Evolutionary conservation across 495 filamentous ascomycete species (phyloP), one percentile per base, ranked within the genome.

Genomic region (Rostrohypoxylon terebratum): DNA sequence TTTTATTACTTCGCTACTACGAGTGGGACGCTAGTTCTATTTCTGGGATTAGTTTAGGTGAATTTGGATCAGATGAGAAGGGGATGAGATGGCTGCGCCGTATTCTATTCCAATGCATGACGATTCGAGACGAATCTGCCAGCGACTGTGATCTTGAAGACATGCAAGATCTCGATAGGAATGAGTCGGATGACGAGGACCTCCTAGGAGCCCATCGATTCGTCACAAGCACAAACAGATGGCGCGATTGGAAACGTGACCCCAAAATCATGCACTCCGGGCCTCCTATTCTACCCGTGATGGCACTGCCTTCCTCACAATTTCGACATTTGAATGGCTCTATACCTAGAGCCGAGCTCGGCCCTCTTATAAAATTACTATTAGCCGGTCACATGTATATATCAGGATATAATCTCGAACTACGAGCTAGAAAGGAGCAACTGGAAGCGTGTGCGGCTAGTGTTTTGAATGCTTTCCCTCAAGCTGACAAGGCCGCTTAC

Each of bases 31-130:
- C 1, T 13, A 38, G 9, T 38, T 10, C 36, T 38, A 13, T 38
- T 13, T 3, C 36, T 8, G 7, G 36, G 36, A 38, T 9, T 38
- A 38, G 36, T 13, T 9, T 13, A 10, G 36, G 36, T 11, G 36
- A 13, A 10, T 38, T 38, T 38, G 13, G 36, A 10, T 38, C 36
- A 9, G 36, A 38, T 10, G 36, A 38, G 36, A 38, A 38, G 36
- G 36, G 36, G 36, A 38, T 38, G 36, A 38, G 21, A 33, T 50
- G 28, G 14, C 36, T 48, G 14, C 59, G 47, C 31, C 59, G 59
- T 20, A 25, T 61, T 20, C 14, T 48, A 13, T 61, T 61, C 23
- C 59, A 61, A 25, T 42, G 47, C 23, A 61, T 61, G 59, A 18
- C 40, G 36, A 38, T 38, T 14, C 21, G 13, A 5, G 25, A 48